phyloP scores from a whole-genome alignment of 2,329 filamentous ascomycete genomes.

The Penicillium sp. region DNA sequence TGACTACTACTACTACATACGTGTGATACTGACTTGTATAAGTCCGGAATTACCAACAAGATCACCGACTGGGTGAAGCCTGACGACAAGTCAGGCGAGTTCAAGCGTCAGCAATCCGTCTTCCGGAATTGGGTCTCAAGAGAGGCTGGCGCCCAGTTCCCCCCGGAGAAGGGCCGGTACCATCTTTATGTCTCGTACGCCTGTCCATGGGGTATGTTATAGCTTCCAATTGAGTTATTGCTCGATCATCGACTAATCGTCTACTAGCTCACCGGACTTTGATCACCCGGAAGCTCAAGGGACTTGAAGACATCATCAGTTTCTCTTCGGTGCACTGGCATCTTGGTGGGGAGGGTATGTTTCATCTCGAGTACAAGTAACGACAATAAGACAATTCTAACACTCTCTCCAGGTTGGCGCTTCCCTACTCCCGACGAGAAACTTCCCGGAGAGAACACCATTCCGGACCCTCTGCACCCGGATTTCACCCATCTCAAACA shows the following conservation, averaged over 20 bases:
- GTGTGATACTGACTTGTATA: not conserved
- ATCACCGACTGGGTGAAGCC: constrained; percentile 83
- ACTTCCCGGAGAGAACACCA: constrained; percentile 53
- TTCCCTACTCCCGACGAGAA: constrained; percentile 66
- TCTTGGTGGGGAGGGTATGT: constrained; percentile 62
- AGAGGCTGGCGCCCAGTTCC: constrained; percentile 68
- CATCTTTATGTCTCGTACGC: constrained; percentile 94
- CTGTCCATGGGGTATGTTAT: constrained; percentile 70
- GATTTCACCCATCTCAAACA: constrained; percentile 70
- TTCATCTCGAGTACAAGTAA: not conserved
- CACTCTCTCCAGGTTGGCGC: constrained; percentile 64
- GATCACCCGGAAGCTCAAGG: constrained; percentile 86
- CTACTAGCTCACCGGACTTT: constrained; percentile 71
- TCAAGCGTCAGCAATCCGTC: constrained; percentile 78
- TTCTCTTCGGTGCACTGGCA: constrained; percentile 91
- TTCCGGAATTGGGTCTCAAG: constrained; percentile 79
- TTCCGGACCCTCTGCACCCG: constrained; percentile 57
- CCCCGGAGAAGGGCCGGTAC: constrained; percentile 83
- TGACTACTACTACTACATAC: not conserved
- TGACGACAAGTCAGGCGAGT: constrained; percentile 77
- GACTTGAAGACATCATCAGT: constrained; percentile 77
- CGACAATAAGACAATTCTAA: not conserved
- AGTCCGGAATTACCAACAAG: constrained; percentile 40
- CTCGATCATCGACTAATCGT: constrained; percentile 15
- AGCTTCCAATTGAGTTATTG: not conserved